phyloP scores from a whole-genome alignment of 2,329 filamentous ascomycete species.

The Clonostachys byssicola region DNA sequence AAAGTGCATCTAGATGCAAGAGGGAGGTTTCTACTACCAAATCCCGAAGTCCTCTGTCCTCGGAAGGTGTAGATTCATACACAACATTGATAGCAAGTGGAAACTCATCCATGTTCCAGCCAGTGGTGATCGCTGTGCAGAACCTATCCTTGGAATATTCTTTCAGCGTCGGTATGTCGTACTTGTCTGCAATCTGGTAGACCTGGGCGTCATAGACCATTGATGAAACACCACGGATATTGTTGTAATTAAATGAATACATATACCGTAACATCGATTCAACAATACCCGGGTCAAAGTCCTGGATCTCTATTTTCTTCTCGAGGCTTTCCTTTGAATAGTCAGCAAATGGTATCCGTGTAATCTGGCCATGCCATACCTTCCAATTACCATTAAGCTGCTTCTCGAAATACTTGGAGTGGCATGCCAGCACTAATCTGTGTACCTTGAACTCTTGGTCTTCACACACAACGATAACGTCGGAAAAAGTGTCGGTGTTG shows the following conservation, averaged over 20 bases:
- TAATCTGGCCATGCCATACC: not conserved
- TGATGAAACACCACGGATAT: conserved; percentile 1
- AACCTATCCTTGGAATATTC: conserved; percentile 2
- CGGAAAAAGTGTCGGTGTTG: conserved; percentile 3
- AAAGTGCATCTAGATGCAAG: conserved; percentile 3
- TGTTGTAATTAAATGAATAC: conserved; percentile 9
- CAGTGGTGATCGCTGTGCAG: not conserved
- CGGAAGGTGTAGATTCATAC: conserved; percentile 3
- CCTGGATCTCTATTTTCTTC: conserved; percentile 6
- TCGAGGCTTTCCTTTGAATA: conserved; percentile 4
- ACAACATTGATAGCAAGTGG: conserved; percentile 4
- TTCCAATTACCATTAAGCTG: conserved; percentile 3
- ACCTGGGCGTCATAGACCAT: conserved; percentile 8
- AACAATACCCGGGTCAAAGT: conserved; percentile 7
- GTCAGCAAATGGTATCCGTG: not conserved
- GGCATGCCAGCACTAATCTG: conserved; percentile 5
- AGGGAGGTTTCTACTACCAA: conserved; percentile 3
- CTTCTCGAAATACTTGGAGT: conserved; percentile 6
- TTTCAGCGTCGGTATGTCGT: conserved; percentile 6
- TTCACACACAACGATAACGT: conserved; percentile 2
- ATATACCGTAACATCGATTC: conserved; percentile 8
- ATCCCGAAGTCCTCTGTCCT: conserved; percentile 7
- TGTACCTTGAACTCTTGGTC: conserved; percentile 6
- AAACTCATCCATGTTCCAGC: conserved; percentile 8
- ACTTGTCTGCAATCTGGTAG: conserved; percentile 9